A percentile compares a stretch with the other conserved stretches of the same genome.
phyloP scores from a whole-genome alignment of 331 rosid genomes.

The Dryas integrifolia region DNA sequence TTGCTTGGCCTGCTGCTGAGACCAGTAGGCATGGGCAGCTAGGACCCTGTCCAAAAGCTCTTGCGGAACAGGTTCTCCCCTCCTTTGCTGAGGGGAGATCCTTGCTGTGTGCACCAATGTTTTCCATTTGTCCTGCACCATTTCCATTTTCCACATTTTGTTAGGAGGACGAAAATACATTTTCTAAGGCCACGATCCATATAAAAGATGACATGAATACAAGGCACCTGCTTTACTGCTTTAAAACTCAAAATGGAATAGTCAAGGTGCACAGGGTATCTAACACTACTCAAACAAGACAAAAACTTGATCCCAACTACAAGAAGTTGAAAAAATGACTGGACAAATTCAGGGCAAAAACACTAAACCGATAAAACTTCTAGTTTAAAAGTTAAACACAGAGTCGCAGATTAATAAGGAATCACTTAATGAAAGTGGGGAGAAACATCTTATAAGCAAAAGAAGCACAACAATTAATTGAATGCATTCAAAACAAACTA shows the following conservation, averaged over 20 bases:
- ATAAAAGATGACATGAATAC: too few species aligned
- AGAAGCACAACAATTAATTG: not conserved
- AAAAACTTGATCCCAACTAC: not conserved
- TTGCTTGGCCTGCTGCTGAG: constrained; percentile 65
- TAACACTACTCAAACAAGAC: constrained; percentile 1
- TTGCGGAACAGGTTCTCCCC: constrained; percentile 92
- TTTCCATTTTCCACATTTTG: constrained; percentile 13
- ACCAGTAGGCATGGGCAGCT: constrained; percentile 79
- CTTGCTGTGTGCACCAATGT: constrained; percentile 87
- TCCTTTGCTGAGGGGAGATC: constrained; percentile 81
- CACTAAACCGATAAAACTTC: not conserved
- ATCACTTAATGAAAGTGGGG: not conserved
- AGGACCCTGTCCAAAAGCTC: constrained; percentile 84
- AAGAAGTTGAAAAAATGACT: not conserved
- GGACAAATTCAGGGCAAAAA: not conserved
- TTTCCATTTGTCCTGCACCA: constrained; percentile 85
- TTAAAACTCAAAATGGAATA: not conserved
- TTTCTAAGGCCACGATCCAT: not conserved
- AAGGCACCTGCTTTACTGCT: not conserved
- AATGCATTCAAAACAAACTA: not conserved
- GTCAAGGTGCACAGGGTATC: not conserved
- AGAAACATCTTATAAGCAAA: not conserved
- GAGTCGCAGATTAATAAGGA: too few species aligned
- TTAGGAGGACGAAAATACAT: not conserved
- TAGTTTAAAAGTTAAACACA: not conserved